Base-by-base conservation (phyloP, 768 basidiomycete species). In the Boletales sp. region DNA sequence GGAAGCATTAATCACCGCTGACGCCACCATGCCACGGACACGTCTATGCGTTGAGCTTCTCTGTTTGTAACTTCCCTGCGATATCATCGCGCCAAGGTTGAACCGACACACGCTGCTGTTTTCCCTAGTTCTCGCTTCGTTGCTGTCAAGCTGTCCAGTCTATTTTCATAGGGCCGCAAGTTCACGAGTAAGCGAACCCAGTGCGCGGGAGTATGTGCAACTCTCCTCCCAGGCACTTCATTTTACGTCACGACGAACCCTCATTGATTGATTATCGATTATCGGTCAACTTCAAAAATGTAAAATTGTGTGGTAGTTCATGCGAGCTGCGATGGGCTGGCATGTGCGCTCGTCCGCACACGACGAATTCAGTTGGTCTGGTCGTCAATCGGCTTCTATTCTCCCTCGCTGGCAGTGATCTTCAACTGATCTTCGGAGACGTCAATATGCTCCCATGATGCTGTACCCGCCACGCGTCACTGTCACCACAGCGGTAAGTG, bases 1-100 rank as follows among this genome's bases (percentile, higher is more conserved):
- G 51, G 59, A 63, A 58, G 53, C 39, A 40, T 66, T 61, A 58
- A 66, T 68, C 64, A 56, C 64, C 54, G 50, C 55, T 47, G 15
- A 66, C 58, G 67, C 64, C 64, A 60, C 66, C 54, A 56, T 47
- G 38, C 47, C 47, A 58, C 52, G 54, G 56, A 48, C 50, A 47
- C 48, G 29, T 62, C 56, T 17, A 54, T 43, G 47, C 32, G 53
- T 45, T 34, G 50, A 41, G 29, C 61, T 57, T 63, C 63, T 60
- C 57, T 45, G 57, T 52, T 42, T 52, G 50, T 17, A 38, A 44
- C 55, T 63, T 64, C 48, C 49, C 41, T 63, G 62, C 62, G 62
- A 63, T 34, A 59, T 57, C 52, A 64, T 66, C 64, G 61, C 61
- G 52, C 43, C 35, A 58, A 41, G 37, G 39, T 31, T 51, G 35